Evolutionary conservation across 2,329 filamentous ascomycete genomes (phyloP).

Genomic region (Diaporthe humulicola): DNA sequence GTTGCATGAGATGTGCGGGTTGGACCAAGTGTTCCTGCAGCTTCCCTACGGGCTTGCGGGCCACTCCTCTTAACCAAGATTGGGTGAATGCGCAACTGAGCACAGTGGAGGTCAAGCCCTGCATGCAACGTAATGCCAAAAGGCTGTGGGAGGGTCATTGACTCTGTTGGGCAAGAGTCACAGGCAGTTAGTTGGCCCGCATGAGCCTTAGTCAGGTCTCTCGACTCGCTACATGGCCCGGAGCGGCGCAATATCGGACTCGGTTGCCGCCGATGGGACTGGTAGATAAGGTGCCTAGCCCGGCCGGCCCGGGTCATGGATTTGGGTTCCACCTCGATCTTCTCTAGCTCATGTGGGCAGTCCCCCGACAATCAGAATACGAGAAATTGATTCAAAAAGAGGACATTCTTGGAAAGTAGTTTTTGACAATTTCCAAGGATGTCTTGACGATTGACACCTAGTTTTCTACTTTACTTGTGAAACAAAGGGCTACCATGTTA

Average conservation of each 20-base stretch:
- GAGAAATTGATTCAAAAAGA: too few species aligned
- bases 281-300: conserved; percentile 15
- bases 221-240: not conserved
- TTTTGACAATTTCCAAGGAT: not conserved
- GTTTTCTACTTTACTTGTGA: not conserved
- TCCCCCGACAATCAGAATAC: fast-evolving
- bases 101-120: not conserved
- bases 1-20: not conserved
- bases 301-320: conserved; percentile 16
- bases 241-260: conserved; percentile 11
- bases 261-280: not conserved
- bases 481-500: not conserved
- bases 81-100: not conserved
- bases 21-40: not conserved
- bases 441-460: not conserved
- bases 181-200: not conserved
- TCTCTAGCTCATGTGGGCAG: not conserved
- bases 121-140: not conserved
- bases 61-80: not conserved
- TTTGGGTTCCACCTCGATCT: not conserved
- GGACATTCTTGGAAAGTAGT: not conserved
- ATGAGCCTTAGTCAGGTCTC: not conserved
- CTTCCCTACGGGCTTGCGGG: not conserved
- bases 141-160: not conserved
- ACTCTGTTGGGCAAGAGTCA: not conserved